A percentile compares a stretch with the other conserved stretches of the same genome.
These are phyloP conservation scores for Phytopythium cucurbitacearum DNA, from an alignment of 352 stramenopile species.

Conservation along the genomic window DNA sequence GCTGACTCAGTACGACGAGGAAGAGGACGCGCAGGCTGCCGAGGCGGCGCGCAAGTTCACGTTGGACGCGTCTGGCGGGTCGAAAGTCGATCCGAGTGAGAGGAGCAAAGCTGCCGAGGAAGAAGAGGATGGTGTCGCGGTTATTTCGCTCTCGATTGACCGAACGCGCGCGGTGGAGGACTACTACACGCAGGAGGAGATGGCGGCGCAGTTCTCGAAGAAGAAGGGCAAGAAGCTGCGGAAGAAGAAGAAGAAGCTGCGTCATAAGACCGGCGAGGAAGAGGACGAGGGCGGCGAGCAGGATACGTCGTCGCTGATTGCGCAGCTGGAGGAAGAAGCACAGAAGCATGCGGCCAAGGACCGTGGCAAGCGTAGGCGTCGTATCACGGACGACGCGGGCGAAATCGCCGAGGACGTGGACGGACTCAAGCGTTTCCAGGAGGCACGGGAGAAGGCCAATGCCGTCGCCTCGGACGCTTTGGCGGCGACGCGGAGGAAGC, in stretches of 20 bases:
- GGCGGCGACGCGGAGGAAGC: slow-evolving; percentile 39
- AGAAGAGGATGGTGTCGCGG: slow-evolving; percentile 32
- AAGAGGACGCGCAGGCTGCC: slow-evolving; percentile 43
- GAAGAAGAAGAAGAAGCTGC: slow-evolving; percentile 30
- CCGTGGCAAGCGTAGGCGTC: slow-evolving; percentile 50
- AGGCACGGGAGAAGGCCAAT: slow-evolving; percentile 63
- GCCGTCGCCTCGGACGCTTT: slow-evolving; percentile 38
- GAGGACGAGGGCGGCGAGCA: slow-evolving; percentile 13
- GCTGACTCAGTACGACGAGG: slow-evolving; percentile 89
- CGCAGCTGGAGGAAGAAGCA: slow-evolving; percentile 66
- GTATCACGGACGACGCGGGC: slow-evolving; percentile 21
- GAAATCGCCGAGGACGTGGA: slow-evolving; percentile 40
- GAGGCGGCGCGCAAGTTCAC: slow-evolving; percentile 51
- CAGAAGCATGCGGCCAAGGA: slow-evolving; percentile 32
- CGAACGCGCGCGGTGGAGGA: slow-evolving; percentile 51
- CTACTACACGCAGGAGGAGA: slow-evolving; percentile 84
- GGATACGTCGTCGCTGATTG: slow-evolving; percentile 32
- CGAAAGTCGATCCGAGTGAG: background rate
- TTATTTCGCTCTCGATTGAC: slow-evolving; percentile 61
- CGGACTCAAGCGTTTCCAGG: slow-evolving; percentile 61
- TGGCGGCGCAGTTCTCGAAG: slow-evolving; percentile 82
- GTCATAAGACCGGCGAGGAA: slow-evolving; percentile 5
- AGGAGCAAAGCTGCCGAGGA: slow-evolving; percentile 13
- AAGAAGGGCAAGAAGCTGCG: slow-evolving; percentile 51
- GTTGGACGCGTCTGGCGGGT: slow-evolving; percentile 38